Evolutionary conservation across 2,329 filamentous ascomycete species (phyloP), one percentile per base, ranked within the genome.

Genomic region (Nannizziopsis arthrosporioides): DNA sequence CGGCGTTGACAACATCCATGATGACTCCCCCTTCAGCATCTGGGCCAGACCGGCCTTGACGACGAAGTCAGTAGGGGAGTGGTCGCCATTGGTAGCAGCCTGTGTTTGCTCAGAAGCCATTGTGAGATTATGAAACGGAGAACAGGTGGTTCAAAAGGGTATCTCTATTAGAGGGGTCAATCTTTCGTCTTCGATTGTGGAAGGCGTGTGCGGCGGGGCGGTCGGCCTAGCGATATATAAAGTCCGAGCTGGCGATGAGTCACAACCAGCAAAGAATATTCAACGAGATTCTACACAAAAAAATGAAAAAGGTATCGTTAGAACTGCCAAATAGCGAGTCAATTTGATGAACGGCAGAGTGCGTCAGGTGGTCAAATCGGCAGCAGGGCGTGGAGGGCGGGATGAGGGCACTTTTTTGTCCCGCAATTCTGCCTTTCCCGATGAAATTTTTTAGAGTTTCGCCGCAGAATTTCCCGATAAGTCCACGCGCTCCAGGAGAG

Each of bases 11-110:
- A 50, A 96, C 92, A 69, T 98, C 92, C 92, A 98, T 98, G 70
- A 98, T 98, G 56, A 98, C 92, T 61, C 92, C 92, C 92, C 92
- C 76, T 96, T 95, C 70, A 96, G 75, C 92, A 98, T 98, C 69
- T 94, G 85, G 18, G 92, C 92, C 55, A 98, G 75, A 51, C 90
- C 92, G 47, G 87, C 84, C 78, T 98, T 98, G 76, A 95, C 82
- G 57, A 82, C 82, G 69, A 95, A 94, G 68, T 79, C 75, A 56
- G 69, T 61, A 54, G 68, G 71, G 57, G 69, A 67, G 42, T 61
- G 59, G 56, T 69, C 65, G 52, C 64, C 64, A 55, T 73, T 72
- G 55, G 68, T 65, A 42, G 68, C 57, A 30, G 19, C 56, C 59
- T 51, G 63, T 59, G 55, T 60, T 51, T 53, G 56, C 53, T 59